Evolutionary conservation across 2,329 filamentous ascomycete species (phyloP), one percentile per base, ranked within the genome.

Genomic region (Gaeumannomyces sp.): DNA sequence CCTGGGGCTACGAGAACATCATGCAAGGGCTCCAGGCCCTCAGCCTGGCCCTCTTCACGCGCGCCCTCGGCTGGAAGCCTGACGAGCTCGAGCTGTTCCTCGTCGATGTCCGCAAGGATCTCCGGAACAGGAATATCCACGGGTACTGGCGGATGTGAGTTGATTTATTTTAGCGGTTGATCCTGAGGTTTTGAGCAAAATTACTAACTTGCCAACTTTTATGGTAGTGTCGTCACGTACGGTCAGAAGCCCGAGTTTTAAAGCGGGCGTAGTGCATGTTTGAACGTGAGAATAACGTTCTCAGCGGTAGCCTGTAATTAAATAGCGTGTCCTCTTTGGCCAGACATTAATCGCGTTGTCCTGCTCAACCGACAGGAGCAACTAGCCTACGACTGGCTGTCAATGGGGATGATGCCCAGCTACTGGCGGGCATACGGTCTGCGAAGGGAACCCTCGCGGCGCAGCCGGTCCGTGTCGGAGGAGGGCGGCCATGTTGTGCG

Each of bases 11-110:
- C 13, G 53, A 65, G 60, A 62, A 62, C 53, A 56, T 65, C 45
- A 50, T 33, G 50, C 60, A 66, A 29, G 69, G 69, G 13, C 64
- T 69, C 4, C 67, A 70, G 61, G 67, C 66, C 5, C 38, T 70
- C 29, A 67, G 67, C 14, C 63, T 68, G 64, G 66, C 67, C 3
- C 64, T 69, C 4, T 69, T 60, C 45, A 67, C 61, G 6, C 53
- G 64, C 25, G 66, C 82, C n/a, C 66, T 71, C 28, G 63, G 65
- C 25, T 70, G 69, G 69, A 65, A 60, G 29, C 62, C 33, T 16
- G 67, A 69, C n/a, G 65, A 69, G 64, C 59, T 69, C 33, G 35
- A 65, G 60, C 65, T 67, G 35, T 50, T 66, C 59, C 64, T 68
- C 59, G 63, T 66, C 2, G 60, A 65, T 19, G 69, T 70, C 45